A percentile compares a stretch with the other conserved stretches of the same genome.
phyloP scores from a whole-genome alignment of 768 basidiomycete genomes.

The Naganishia kalamii region DNA sequence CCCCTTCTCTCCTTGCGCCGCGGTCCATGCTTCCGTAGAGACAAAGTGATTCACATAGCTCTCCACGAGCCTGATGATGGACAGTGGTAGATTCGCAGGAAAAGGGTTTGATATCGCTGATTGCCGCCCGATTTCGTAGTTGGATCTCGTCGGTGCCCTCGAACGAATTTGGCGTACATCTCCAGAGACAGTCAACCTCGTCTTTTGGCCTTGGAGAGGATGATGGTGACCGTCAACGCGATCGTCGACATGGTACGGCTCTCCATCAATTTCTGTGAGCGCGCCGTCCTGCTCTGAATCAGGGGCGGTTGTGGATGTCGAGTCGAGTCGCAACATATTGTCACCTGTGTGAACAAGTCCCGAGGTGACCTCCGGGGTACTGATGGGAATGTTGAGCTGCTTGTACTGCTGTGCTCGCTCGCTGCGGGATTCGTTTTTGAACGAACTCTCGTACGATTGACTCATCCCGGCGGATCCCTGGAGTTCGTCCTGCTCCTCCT shows the following conservation, averaged over 20 bases:
- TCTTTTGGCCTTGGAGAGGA: too few relatives aligned
- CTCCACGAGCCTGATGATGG: slow-evolving; percentile 40
- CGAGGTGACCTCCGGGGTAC: neutral
- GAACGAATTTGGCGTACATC: neutral
- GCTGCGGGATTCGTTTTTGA: neutral
- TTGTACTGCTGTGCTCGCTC: neutral
- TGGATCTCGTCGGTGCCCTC: neutral
- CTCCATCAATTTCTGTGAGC: neutral
- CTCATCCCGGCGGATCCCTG: too few relatives aligned
- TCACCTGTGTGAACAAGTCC: neutral
- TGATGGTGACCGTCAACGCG: too few relatives aligned
- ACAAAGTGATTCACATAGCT: slow-evolving; percentile 37
- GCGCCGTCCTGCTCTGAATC: neutral
- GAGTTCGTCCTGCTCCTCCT: too few relatives aligned
- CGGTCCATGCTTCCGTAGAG: slow-evolving; percentile 10
- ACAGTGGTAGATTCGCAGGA: slow-evolving; percentile 40
- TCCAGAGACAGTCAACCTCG: too few relatives aligned
- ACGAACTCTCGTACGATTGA: too few relatives aligned
- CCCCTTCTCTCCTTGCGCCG: slow-evolving; percentile 29
- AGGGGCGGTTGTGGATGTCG: neutral
- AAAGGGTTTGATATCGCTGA: slow-evolving; percentile 25
- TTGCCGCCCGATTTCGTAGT: neutral
- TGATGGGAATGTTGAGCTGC: slow-evolving; percentile 2
- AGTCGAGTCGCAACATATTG: neutral
- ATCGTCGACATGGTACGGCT: too few relatives aligned